Base-by-base conservation (phyloP, 208 protist genomes). In the Leishmania gerbilli region DNA sequence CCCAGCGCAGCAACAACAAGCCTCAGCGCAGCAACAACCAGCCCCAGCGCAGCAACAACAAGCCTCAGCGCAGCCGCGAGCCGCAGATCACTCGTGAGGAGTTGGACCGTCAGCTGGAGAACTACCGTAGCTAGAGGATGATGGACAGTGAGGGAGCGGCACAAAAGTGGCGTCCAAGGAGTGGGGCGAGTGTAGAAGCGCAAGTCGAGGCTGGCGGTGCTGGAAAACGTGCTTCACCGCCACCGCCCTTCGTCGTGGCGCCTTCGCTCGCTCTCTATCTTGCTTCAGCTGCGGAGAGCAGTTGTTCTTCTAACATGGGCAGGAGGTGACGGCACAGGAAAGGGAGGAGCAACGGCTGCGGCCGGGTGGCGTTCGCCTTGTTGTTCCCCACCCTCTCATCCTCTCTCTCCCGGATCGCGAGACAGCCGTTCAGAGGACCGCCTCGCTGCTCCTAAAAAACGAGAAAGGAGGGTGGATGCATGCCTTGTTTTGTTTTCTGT, bases 21-120 rank as follows among this genome's bases (percentile, higher is more conserved):
- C 34, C 34, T 34, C 34, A 34, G 34, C 34, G 34, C 34, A 34
- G 72, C 79, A 79, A 45, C 56, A 71, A 27, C 34, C 47, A 74
- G 55, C 42, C 27, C 62, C 31, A 80, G 72, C 76, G 42, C 34
- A 72, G 64, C 79, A 79, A 45, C 56, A 71, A 34, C 27, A 6
- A 74, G 42, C 24, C 56, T 13, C 84, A 83, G 47, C 83, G 88
- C 47, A 77, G 75, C 19, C 84, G 88, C 60, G 86, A 83, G 62
- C 76, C 60, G 8, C 49, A 62, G 55, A 42, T 85, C 9, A 91
- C 92, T 37, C 89, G 87, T 68, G 89, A 95, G 42, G 76, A 93
- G 45, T 89, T 97, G 19, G 94, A 97, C 77, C 89, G 83, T 37
- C 90, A 97, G 84, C 88, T 97, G 34, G 92, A 97, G 19, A 91